A percentile compares a stretch with the other conserved stretches of the same genome.
phyloP scores from a whole-genome alignment of 2,329 filamentous ascomycete species.

The Pseudocercospora macadamiae region DNA sequence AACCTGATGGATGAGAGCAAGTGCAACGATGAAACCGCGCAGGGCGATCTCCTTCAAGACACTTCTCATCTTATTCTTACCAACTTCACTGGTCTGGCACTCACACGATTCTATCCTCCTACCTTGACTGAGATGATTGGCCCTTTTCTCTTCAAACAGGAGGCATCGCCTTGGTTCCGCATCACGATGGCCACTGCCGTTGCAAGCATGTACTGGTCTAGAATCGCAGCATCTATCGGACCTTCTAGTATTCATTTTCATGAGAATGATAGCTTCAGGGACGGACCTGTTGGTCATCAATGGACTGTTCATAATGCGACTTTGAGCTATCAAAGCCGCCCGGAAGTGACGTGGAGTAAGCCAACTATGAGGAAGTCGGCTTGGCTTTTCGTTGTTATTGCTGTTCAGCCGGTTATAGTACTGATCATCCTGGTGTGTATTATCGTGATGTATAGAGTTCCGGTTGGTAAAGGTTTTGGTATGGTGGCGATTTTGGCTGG shows the following conservation, averaged over 20 bases:
- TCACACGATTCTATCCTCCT: background rate
- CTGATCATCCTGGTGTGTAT: background rate
- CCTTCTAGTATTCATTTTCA: background rate
- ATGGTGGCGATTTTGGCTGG: constrained; percentile 1
- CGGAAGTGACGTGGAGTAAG: background rate
- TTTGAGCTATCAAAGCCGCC: background rate
- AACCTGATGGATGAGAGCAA: background rate
- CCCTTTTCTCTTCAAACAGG: background rate
- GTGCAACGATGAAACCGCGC: background rate
- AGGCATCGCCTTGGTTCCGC: background rate
- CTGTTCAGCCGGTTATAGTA: background rate
- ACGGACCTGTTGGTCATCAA: background rate
- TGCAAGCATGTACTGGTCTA: background rate
- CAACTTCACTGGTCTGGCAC: background rate
- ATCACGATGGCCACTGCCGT: background rate
- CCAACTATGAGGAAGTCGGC: background rate
- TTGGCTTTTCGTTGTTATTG: background rate
- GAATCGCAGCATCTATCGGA: background rate
- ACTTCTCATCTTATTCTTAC: background rate
- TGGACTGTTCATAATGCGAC: background rate
- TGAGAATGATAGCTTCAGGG: background rate
- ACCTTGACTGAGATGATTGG: background rate
- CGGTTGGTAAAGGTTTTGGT: constrained; percentile 2
- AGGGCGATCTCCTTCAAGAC: background rate
- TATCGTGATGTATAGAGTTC: background rate